A percentile compares a stretch with the other conserved stretches of the same genome.
Evolutionary conservation across 1,284 basidiomycete species (phyloP).

Genomic region (Irpex lacteus): DNA sequence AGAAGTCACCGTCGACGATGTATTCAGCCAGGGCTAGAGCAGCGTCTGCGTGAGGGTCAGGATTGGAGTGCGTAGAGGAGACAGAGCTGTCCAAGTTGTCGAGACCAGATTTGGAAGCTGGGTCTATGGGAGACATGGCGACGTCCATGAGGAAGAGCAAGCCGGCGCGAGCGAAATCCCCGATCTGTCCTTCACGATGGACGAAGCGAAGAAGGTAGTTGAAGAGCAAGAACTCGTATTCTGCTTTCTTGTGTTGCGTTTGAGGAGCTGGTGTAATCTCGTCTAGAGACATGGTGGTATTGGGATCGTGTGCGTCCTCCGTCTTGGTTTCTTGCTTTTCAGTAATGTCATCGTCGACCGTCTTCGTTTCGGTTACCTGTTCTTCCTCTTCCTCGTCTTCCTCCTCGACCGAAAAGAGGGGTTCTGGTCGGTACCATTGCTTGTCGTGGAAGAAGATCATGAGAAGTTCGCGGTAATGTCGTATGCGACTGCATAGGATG

Average conservation of each 20-base stretch:
- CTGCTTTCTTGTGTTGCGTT: conserved; percentile 57
- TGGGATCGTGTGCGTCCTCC: conserved; percentile 31
- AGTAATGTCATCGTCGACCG: neutral
- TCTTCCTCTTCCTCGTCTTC: conserved; percentile 60
- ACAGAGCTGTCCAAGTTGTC: conserved; percentile 32
- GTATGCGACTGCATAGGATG: conserved; percentile 87
- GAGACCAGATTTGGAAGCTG: conserved; percentile 34
- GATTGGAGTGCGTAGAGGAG: conserved; percentile 18
- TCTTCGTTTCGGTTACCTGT: conserved; percentile 23
- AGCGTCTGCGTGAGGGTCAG: conserved; percentile 78
- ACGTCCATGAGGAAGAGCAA: conserved; percentile 92
- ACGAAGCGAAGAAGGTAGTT: conserved; percentile 95
- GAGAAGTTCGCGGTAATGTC: conserved; percentile 85
- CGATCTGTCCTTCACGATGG: conserved; percentile 91
- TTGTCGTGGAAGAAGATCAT: conserved; percentile 97
- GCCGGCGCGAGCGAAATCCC: conserved; percentile 92
- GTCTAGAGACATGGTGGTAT: conserved; percentile 58
- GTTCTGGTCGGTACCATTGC: conserved; percentile 74
- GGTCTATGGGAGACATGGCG: conserved; percentile 76
- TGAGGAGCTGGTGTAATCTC: conserved; percentile 51
- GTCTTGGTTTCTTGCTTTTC: neutral
- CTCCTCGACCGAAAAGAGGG: conserved; percentile 66
- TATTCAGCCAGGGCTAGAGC: conserved; percentile 88
- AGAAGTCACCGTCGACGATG: conserved; percentile 94
- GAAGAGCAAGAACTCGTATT: conserved; percentile 94